Conservation (phyloP, 441 rosid genomes). For the Pelargonium australe region DNA sequence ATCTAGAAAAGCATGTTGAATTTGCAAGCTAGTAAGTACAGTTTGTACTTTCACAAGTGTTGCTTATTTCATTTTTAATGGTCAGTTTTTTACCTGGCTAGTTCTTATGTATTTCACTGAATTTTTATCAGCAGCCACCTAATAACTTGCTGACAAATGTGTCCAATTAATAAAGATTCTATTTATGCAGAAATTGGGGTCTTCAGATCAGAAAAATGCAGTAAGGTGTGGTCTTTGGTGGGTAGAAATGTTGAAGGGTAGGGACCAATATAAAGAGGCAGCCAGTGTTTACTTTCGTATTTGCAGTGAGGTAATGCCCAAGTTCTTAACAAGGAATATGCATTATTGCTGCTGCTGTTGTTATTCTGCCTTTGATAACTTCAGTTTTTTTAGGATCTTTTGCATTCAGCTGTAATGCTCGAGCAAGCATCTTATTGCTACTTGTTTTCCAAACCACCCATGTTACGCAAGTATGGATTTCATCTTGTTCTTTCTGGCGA, state of each 20-base stretch:
- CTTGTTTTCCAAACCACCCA: slow-evolving; percentile 76
- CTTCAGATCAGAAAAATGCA: slow-evolving; percentile 76
- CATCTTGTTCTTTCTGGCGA: slow-evolving; percentile 98
- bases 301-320: slow-evolving; percentile 72
- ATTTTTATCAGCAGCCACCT: neutral
- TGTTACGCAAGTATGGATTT: slow-evolving; percentile 96
- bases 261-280: slow-evolving; percentile 87
- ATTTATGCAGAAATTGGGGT: slow-evolving; percentile 64
- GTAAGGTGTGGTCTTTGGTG: slow-evolving; percentile 99
- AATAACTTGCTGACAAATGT: slow-evolving; percentile 9
- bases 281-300: slow-evolving; percentile 91
- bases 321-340: slow-evolving; percentile 15
- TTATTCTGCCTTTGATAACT: slow-evolving; percentile 23
- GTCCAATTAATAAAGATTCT: slow-evolving; percentile 7
- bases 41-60: slow-evolving; percentile 1
- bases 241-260: slow-evolving; percentile 88
- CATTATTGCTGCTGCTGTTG: neutral
- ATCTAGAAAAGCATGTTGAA: neutral
- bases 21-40: neutral
- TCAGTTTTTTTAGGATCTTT: slow-evolving; percentile 52
- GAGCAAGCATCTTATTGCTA: slow-evolving; percentile 99
- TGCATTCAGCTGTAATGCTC: slow-evolving; percentile 95
- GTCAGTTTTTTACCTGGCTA: neutral
- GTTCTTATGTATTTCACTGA: neutral
- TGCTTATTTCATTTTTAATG: neutral